These are phyloP conservation scores for Cyberlindnera suaveolens DNA, from an alignment of 805 yeast species.

Conservation along the genomic window DNA sequence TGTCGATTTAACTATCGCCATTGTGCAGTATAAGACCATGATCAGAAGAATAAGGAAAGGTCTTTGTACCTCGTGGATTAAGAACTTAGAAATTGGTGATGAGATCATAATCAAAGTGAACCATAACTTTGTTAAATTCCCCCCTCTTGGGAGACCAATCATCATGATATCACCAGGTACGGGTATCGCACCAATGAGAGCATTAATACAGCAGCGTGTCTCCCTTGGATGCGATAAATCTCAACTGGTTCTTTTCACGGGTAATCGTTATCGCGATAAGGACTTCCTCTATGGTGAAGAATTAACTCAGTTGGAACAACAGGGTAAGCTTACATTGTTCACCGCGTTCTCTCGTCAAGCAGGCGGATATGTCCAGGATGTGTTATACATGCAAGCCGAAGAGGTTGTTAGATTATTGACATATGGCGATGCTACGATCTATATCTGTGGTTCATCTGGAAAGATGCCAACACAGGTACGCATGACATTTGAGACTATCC, in stretches of 20 bases:
- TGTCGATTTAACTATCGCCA: conserved; percentile 70
- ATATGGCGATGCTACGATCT: conserved; percentile 53
- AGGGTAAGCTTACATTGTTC: conserved; percentile 34
- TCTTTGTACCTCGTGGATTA: conserved; percentile 74
- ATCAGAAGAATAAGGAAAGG: conserved; percentile 74
- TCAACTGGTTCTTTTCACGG: conserved; percentile 56
- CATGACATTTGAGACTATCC: conserved; percentile 63
- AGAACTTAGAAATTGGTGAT: conserved; percentile 41
- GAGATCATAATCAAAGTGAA: conserved; percentile 46
- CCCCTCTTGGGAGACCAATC: conserved; percentile 36
- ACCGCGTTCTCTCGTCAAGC: conserved; percentile 47
- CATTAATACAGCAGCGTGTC: conserved; percentile 38
- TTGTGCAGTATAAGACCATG: conserved; percentile 82
- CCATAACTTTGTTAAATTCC: conserved; percentile 36
- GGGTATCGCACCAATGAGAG: conserved; percentile 90
- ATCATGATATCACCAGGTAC: conserved; percentile 90
- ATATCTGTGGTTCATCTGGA: conserved; percentile 91
- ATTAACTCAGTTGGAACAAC: conserved; percentile 36
- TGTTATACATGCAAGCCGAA: conserved; percentile 44
- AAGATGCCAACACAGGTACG: conserved; percentile 88
- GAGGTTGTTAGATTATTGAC: conserved; percentile 47
- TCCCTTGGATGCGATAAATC: conserved; percentile 28
- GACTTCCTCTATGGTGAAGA: conserved; percentile 62
- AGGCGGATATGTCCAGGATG: conserved; percentile 74
- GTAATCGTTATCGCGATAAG: conserved; percentile 58